Conservation (phyloP, 139 green algal species). For the Marvania coccoides region DNA sequence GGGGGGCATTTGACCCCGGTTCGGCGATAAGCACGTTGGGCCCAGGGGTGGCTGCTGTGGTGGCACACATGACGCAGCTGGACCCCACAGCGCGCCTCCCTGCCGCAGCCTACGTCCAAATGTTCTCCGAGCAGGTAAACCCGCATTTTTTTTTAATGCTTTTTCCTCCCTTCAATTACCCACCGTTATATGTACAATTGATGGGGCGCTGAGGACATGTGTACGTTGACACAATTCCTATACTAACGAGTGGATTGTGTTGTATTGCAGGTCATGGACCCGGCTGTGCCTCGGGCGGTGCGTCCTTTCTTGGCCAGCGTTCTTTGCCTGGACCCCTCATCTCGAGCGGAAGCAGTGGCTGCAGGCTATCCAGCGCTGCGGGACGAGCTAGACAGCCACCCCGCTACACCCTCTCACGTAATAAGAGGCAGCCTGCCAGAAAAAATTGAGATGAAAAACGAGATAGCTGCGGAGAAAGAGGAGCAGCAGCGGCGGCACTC, state of each 20-base stretch:
- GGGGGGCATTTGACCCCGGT: constrained; percentile 38
- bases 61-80: constrained; percentile 86
- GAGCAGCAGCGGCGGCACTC: too few species aligned
- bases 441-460: too few species aligned
- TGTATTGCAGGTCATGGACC: not conserved
- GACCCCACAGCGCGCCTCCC: constrained; percentile 59
- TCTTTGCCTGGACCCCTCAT: constrained; percentile 21
- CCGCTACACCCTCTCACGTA: too few species aligned
- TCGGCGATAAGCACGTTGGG: not conserved
- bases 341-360: not conserved
- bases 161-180: too few species aligned
- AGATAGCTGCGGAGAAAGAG: too few species aligned
- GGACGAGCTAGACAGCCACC: too few species aligned
- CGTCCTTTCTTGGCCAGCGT: constrained; percentile 57
- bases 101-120: constrained; percentile 61
- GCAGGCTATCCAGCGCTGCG: constrained; percentile 11
- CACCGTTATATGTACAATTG: too few species aligned
- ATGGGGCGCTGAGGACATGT: too few species aligned
- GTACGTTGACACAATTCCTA: too few species aligned
- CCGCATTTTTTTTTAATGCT: too few species aligned
- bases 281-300: constrained; percentile 39
- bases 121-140: not conserved
- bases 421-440: too few species aligned
- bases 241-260: too few species aligned
- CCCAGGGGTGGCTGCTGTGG: not conserved